Evolutionary conservation across 495 filamentous ascomycete genomes (phyloP).

Genomic region (Platismatia glauca): DNA sequence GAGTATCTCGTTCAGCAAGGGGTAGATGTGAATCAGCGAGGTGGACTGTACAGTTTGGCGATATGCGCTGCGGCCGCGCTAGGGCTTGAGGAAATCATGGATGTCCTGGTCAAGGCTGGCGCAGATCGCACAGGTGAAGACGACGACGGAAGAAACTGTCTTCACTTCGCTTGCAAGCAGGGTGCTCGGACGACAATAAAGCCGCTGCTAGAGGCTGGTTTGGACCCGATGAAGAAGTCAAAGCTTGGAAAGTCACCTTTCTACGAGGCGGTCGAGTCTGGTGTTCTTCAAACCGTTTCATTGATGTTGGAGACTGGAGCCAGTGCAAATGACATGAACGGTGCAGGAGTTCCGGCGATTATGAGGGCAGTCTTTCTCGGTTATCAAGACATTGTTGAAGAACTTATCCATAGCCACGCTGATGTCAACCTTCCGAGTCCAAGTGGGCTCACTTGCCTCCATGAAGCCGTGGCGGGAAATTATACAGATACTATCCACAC

Average conservation of each 20-base stretch:
- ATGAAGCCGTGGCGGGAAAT: background rate
- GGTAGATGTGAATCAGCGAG: slow-evolving; percentile 7
- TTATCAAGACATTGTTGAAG: slow-evolving; percentile 1
- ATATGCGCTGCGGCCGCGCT: slow-evolving; percentile 14
- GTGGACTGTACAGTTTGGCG: slow-evolving; percentile 3
- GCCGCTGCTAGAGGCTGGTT: background rate
- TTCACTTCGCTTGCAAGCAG: slow-evolving; percentile 1
- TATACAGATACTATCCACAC: background rate
- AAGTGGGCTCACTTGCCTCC: background rate
- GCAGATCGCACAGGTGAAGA: slow-evolving; percentile 1
- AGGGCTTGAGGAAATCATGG: slow-evolving; percentile 1
- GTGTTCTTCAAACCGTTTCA: background rate
- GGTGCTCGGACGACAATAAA: slow-evolving; percentile 3
- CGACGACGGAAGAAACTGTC: background rate
- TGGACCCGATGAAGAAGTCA: background rate
- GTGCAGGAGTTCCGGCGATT: background rate
- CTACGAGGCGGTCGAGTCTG: slow-evolving; percentile 7
- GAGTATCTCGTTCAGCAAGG: slow-evolving; percentile 15
- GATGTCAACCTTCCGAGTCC: background rate
- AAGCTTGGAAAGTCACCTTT: background rate
- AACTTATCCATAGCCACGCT: background rate
- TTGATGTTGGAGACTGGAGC: background rate
- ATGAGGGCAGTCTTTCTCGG: background rate
- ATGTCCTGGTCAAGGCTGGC: background rate
- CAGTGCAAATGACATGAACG: background rate